A percentile compares a stretch with the other conserved stretches of the same genome.
Evolutionary conservation across 2,329 filamentous ascomycete species (phyloP).

Genomic region (Penicillium sp.): DNA sequence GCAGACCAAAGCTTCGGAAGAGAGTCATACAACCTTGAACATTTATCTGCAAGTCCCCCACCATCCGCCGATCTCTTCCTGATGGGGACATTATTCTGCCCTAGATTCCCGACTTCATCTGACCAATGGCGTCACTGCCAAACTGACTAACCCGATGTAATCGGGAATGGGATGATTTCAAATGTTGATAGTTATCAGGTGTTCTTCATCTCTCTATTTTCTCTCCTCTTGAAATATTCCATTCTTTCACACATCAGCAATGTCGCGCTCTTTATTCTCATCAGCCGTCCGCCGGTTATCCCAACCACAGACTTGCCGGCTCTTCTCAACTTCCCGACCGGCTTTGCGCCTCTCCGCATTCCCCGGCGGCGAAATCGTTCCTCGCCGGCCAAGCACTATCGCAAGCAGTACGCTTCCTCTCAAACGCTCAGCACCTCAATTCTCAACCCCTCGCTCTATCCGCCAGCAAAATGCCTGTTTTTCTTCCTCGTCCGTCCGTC

Average conservation of each 20-base stretch:
- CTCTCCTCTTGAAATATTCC: neutral
- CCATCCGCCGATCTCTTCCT: constrained; percentile 12
- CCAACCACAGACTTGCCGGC: constrained; percentile 16
- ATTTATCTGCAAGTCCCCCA: constrained; percentile 10
- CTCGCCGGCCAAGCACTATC: constrained; percentile 14
- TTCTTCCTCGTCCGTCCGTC: constrained; percentile 32
- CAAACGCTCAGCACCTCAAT: neutral
- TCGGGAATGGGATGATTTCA: constrained; percentile 17
- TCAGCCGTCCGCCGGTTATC: constrained; percentile 24
- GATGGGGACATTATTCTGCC: constrained; percentile 26
- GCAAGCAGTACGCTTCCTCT: neutral
- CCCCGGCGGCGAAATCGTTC: constrained; percentile 22
- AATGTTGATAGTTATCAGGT: constrained; percentile 20
- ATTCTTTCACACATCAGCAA: constrained; percentile 15
- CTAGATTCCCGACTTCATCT: constrained; percentile 15
- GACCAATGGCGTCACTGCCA: constrained; percentile 30
- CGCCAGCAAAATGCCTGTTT: constrained; percentile 30
- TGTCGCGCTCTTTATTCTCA: constrained; percentile 31
- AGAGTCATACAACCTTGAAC: neutral
- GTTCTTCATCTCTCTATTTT: neutral
- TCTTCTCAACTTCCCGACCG: constrained; percentile 24
- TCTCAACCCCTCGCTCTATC: neutral
- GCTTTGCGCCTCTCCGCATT: constrained; percentile 31
- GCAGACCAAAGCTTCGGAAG: neutral
- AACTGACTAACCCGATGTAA: constrained; percentile 31